Percentiles rank a stretch among this genome's conserved stretches.
Conservation (phyloP, 306 rosid species). For the Quercus alba region DNA sequence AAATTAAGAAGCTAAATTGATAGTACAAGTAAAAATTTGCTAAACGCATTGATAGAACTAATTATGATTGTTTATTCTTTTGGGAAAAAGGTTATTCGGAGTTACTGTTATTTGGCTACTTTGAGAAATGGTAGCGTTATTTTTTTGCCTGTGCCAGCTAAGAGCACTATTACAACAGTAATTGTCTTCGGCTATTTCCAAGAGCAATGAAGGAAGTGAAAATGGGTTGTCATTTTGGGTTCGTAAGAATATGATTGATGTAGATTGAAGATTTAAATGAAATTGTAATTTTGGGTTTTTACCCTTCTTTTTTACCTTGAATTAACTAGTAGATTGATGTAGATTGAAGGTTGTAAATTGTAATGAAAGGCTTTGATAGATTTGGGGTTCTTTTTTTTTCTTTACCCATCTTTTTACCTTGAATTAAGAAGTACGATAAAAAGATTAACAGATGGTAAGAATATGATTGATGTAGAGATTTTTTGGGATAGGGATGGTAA, state of each 20-base stretch:
- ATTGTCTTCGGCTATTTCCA: constrained; percentile 37
- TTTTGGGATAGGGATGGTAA: no score
- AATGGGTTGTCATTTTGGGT: constrained; percentile 19
- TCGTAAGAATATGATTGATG: constrained; percentile 38
- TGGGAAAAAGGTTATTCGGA: not conserved
- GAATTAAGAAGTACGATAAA: no score
- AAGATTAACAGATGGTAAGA: no score
- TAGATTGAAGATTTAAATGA: constrained; percentile 24
- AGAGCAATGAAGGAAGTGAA: constrained; percentile 24
- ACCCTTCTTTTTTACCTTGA: not conserved
- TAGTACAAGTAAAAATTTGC: no score
- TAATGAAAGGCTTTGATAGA: no score
- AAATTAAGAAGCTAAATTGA: no score
- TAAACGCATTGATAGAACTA: not conserved
- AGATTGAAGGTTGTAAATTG: no score
- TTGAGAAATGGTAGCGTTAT: not conserved
- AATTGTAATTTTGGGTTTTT: not conserved
- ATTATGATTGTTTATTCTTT: not conserved
- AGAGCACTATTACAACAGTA: constrained; percentile 10
- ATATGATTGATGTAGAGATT: no score
- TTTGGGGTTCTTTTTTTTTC: no score
- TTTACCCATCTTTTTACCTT: no score
- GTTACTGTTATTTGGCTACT: not conserved
- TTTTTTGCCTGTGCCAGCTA: constrained; percentile 33
- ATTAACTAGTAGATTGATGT: no score